Evolutionary conservation across 2,329 filamentous ascomycete species (phyloP), one percentile per base, ranked within the genome.

Genomic region (Triangularia setosa): DNA sequence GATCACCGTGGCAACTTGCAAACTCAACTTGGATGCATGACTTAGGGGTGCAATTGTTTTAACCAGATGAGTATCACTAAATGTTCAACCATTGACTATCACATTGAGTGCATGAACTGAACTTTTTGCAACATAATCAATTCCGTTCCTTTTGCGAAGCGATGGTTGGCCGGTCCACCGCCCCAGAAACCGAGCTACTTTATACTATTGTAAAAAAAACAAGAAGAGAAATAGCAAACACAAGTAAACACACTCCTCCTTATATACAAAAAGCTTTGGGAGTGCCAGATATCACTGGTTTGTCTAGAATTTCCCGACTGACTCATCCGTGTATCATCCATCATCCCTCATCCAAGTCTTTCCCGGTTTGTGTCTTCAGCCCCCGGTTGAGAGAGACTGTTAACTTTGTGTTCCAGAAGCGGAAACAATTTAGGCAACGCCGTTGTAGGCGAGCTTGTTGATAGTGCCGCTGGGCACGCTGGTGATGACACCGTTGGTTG

Each of bases 401-500:
- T 5, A 14, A 21, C 5, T 9, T 21, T 48, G 18, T 3, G 7
- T 6, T 48, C 40, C 40, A 48, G 4, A 57, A 28, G 18, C n/a
- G n/a, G 55, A 33, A 28, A 33, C 23, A 23, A 60, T 27, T 60
- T 60, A 48, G 53, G 63, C 18, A 48, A 48, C 40, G 65, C 82
- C 82, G 76, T 87, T 87, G 77, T 84, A 86, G 64, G 81, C 83
- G 60, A 88, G 77, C 64, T 77, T 71, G 78, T 87, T 87, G 70
- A 73, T 69, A 60, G 81, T 84, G 67, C 79, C 76, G 65, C 70
- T 75, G 60, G 77, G 78, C 1, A 83, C 66, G 66, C 72, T 73
- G 48, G 74, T 74, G 62, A 83, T 75, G 68, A 78, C 76, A 63
- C 76, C 76, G 66, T 75, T 77, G 64, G 76, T 76, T 40, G 78